A percentile compares a stretch with the other conserved stretches of the same genome.
phyloP scores from a whole-genome alignment of 2,329 filamentous ascomycete genomes.

The Aspergillus uvarum region DNA sequence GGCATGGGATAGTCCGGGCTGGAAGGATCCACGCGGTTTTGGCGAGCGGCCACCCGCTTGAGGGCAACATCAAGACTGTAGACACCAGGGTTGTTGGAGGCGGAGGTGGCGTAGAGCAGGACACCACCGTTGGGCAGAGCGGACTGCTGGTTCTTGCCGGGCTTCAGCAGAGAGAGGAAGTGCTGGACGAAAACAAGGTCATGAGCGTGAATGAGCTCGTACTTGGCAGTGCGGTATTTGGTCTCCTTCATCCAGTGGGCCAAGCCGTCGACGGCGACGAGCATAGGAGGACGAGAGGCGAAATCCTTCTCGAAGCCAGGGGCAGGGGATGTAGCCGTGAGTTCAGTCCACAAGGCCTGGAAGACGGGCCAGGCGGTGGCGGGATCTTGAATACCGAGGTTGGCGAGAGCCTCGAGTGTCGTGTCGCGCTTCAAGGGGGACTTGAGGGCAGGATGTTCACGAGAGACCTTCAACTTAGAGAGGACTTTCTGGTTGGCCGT shows the following conservation, averaged over 20 bases:
- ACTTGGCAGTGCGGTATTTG: conserved; percentile 70
- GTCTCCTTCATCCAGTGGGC: conserved; percentile 77
- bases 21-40: conserved; percentile 36
- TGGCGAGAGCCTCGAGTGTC: conserved; percentile 67
- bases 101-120: conserved; percentile 71
- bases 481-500: conserved; percentile 71
- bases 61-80: conserved; percentile 70
- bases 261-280: conserved; percentile 77
- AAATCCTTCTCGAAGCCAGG: conserved; percentile 46
- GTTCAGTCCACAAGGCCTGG: conserved; percentile 76
- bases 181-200: conserved; percentile 74
- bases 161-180: conserved; percentile 68
- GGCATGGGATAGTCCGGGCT: conserved; percentile 47
- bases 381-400: conserved; percentile 68
- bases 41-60: conserved; percentile 48
- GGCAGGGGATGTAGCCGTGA: conserved; percentile 55
- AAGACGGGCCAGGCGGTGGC: conserved; percentile 80
- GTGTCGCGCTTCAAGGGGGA: conserved; percentile 58
- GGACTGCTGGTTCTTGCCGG: conserved; percentile 31
- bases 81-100: conserved; percentile 66
- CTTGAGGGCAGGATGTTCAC: conserved; percentile 59
- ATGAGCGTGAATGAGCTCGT: conserved; percentile 77
- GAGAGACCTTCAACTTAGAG: conserved; percentile 50
- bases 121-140: conserved; percentile 71
- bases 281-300: conserved; percentile 58